Conservation (phyloP, 2,329 filamentous ascomycete genomes). For the Penicillium sp. region DNA sequence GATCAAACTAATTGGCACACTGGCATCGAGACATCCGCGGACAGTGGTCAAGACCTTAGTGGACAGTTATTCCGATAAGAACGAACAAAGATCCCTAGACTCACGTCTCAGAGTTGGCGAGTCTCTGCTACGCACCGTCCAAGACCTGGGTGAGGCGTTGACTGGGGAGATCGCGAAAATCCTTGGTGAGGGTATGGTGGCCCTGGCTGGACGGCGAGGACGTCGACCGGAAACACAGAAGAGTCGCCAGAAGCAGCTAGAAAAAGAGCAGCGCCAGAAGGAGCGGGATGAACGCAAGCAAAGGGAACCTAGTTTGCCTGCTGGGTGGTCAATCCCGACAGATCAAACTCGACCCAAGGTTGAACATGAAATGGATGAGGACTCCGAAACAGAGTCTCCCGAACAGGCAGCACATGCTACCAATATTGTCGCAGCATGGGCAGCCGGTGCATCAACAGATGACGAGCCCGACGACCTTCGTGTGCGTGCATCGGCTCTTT, state of each 20-base stretch:
- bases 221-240: slow-evolving; percentile 34
- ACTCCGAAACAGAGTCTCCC: slow-evolving; percentile 34
- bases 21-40: slow-evolving; percentile 40
- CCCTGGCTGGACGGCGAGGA: slow-evolving; percentile 39
- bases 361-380: slow-evolving; percentile 13
- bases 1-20: slow-evolving; percentile 38
- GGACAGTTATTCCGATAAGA: slow-evolving; percentile 38
- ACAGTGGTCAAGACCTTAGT: slow-evolving; percentile 40
- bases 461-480: slow-evolving; percentile 43
- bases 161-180: slow-evolving; percentile 35
- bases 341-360: slow-evolving; percentile 3
- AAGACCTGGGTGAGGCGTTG: slow-evolving; percentile 38
- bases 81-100: slow-evolving; percentile 36
- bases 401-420: slow-evolving; percentile 32
- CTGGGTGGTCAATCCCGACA: slow-evolving; percentile 29
- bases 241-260: slow-evolving; percentile 23
- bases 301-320: slow-evolving; percentile 23
- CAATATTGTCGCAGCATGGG: slow-evolving; percentile 41
- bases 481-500: slow-evolving; percentile 41
- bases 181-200: slow-evolving; percentile 37
- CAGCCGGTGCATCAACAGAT: slow-evolving; percentile 34
- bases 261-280: slow-evolving; percentile 23
- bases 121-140: slow-evolving; percentile 38
- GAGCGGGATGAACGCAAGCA: slow-evolving; percentile 29
- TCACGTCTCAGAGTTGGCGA: slow-evolving; percentile 42